Conservation (phyloP, 805 yeast species). For the Candida boleticola region DNA sequence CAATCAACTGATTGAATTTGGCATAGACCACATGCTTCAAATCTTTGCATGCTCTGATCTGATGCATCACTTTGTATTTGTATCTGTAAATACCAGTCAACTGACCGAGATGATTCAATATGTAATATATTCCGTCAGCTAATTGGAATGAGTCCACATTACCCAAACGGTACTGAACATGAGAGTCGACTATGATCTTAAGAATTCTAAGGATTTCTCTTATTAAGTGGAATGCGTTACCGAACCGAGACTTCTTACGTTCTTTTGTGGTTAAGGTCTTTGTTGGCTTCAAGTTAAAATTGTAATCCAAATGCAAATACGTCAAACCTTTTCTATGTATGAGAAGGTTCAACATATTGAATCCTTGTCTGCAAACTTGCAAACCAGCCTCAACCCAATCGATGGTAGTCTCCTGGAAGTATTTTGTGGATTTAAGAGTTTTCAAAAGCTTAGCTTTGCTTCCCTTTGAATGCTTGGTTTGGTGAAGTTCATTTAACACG, state of each 20-base stretch:
- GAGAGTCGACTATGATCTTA: conserved; percentile 88
- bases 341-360: conserved; percentile 84
- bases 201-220: conserved; percentile 84
- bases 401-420: conserved; percentile 84
- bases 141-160: conserved; percentile 89
- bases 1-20: conserved; percentile 78
- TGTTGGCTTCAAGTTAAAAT: conserved; percentile 93
- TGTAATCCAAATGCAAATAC: conserved; percentile 89
- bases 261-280: conserved; percentile 96
- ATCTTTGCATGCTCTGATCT: conserved; percentile 93
- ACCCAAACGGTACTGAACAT: conserved; percentile 87
- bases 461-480: conserved; percentile 27
- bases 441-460: conserved; percentile 60
- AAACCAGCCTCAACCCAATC: conserved; percentile 99
- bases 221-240: conserved; percentile 91
- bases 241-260: conserved; percentile 92
- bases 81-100: conserved; percentile 95
- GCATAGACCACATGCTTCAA: conserved; percentile 88
- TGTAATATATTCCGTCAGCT: conserved; percentile 92
- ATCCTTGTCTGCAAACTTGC: conserved; percentile 91
- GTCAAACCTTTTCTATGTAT: conserved; percentile 91
- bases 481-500: conserved; percentile 69
- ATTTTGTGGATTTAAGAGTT: conserved; percentile 73
- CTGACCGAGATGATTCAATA: conserved; percentile 91
- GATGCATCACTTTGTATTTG: conserved; percentile 98